A percentile compares a stretch with the other conserved stretches of the same genome.
Evolutionary conservation across 2,329 filamentous ascomycete species (phyloP).

Genomic region (Aspergillus aculeatus): DNA sequence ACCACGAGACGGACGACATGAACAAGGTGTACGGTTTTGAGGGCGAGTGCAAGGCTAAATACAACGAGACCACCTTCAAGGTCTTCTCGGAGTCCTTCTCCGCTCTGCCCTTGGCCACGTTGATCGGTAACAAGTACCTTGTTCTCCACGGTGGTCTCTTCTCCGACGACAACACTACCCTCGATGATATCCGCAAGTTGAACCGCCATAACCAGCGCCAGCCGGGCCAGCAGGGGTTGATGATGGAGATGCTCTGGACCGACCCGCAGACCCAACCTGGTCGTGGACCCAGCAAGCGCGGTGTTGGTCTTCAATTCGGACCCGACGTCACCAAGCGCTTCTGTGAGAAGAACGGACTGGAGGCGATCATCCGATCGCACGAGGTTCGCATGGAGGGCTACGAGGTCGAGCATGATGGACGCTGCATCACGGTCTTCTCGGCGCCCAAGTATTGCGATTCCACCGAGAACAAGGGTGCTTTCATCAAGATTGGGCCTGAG

Average conservation of each 20-base stretch:
- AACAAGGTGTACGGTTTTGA: conserved; percentile 98
- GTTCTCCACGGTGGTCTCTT: conserved; percentile 93
- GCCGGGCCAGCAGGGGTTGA: conserved; percentile 87
- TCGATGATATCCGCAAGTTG: conserved; percentile 92
- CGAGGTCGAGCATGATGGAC: conserved; percentile 92
- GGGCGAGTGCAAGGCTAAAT: conserved; percentile 97
- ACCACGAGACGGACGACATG: conserved; percentile 99
- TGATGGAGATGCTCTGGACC: conserved; percentile 99
- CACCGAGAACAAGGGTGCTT: conserved; percentile 96
- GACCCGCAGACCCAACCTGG: conserved; percentile 86
- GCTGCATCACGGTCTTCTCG: conserved; percentile 97
- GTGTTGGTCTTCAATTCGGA: conserved; percentile 94
- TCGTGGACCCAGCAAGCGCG: conserved; percentile 90
- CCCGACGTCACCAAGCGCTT: conserved; percentile 95
- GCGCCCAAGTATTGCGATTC: conserved; percentile 97
- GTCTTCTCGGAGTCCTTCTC: conserved; percentile 98
- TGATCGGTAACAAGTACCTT: conserved; percentile 87
- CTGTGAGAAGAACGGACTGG: conserved; percentile 91
- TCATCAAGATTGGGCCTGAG: conserved; percentile 92
- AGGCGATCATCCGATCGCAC: conserved; percentile 94
- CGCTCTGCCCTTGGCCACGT: conserved; percentile 82
- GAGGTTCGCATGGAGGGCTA: conserved; percentile 99
- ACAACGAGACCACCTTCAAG: conserved; percentile 94
- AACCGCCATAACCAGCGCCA: conserved; percentile 88
- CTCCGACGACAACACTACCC: conserved; percentile 84